Conservation (phyloP, 441 rosid genomes). For the Adansonia madagascariensis region DNA sequence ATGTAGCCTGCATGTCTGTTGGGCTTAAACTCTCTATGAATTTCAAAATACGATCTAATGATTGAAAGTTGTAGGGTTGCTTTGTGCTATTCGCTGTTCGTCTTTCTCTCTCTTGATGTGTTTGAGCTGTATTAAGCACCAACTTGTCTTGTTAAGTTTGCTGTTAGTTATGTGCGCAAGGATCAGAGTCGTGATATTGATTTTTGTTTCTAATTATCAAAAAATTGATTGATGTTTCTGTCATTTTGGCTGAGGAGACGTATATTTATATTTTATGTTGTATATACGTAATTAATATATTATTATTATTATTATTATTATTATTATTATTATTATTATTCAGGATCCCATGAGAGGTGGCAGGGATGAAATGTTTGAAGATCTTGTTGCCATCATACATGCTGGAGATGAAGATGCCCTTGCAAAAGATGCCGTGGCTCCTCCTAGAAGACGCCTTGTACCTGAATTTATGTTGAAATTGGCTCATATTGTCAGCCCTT, state of each 20-base stretch:
- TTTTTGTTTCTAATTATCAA: background rate
- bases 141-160: too few species aligned
- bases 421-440: conserved; percentile 59
- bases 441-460: conserved; percentile 82
- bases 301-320: background rate
- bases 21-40: too few species aligned
- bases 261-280: background rate
- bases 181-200: background rate
- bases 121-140: too few species aligned
- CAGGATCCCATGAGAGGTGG: conserved; percentile 99
- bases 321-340: background rate
- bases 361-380: conserved; percentile 81
- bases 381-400: conserved; percentile 64
- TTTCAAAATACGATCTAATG: too few species aligned
- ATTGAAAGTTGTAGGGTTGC: too few species aligned
- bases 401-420: conserved; percentile 57
- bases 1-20: too few species aligned
- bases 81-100: too few species aligned
- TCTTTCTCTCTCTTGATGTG: too few species aligned
- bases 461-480: conserved; percentile 87
- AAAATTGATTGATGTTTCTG: too few species aligned
- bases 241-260: background rate
- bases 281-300: too few species aligned
- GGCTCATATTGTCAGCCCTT: conserved; percentile 85
- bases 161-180: too few species aligned